Base-by-base conservation (phyloP, 768 basidiomycete species). In the Rhizopogon vulgaris region DNA sequence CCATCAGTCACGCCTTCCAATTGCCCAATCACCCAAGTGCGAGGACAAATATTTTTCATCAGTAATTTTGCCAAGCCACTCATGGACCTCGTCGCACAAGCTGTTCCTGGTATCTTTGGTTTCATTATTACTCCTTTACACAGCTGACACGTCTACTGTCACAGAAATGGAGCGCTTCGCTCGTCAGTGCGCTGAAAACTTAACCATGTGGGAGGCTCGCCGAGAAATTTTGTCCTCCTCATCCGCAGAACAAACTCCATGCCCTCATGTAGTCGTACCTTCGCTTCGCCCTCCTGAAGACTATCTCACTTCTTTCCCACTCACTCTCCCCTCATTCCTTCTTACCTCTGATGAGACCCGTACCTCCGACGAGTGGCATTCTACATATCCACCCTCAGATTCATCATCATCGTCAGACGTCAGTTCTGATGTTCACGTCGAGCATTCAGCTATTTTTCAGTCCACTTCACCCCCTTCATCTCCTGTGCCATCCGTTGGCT, bases 1-100 rank as follows among this genome's bases (percentile, higher is more conserved):
- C 70, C 76, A 7, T 76, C 78, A 2, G 75, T 83, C n/a, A 66
- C 65, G 38, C 70, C 68, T 38, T 71, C 75, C 27, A 76, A 77
- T 30, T 73, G 70, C 25, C 73, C 80, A 6, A 63, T 86, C 2
- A 77, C 78, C 41, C 87, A 90, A 68, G 91, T 88, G 25, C 77
- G 80, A 55, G 83, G 83, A 2, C 96, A 99, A 68, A 82, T 97
- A 15, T 93, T 84, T 59, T 99, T 99, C 69, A 88, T 93, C 58
- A 79, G 78, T 49, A 74, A 76, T 3, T 97, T 90, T 63, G 88
- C 85, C 39, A 81, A 83, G 60, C 95, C 95, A 1, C 73, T 99
- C 22, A 82, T 96, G 52, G 83, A 90, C 56, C 70, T 90, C 38
- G 84, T 85, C 3, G 76, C 85, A 3, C 73, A 72, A 41, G 87